Evolutionary conservation across 225 moss, liverwort and hornwort genomes (phyloP), one percentile per base, ranked within the genome.

Genomic region (Anthoceros angustus): DNA sequence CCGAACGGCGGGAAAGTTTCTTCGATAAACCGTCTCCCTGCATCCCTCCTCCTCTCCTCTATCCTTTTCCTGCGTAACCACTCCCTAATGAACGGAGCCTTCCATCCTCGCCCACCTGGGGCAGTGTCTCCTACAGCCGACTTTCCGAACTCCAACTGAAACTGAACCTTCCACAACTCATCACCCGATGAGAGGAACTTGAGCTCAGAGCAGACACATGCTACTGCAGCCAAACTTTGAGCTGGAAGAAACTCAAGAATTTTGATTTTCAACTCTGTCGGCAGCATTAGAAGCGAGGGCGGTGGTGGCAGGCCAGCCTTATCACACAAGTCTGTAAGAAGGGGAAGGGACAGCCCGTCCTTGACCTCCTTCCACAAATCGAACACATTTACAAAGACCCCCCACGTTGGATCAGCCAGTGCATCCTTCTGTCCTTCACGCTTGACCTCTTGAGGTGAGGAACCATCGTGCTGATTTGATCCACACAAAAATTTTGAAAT

Each of bases 341-440:
- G 80, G 8, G 95, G 95, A 23, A 98, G 77, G 18, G 92, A 98
- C 10, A 98, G 74, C 43, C 80, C 80, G 73, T 98, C 95, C 73
- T 98, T 98, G 66, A 87, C 95, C 70, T 92, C 85, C 73, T 89
- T 85, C 95, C 95, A 98, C 4, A 92, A 78, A 72, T 86, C 88
- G 71, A 87, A 98, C 42, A 92, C 77, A 68, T 87, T 71, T 61
- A 76, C 75, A 62, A 85, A 87, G 41, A 86, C 73, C 40, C 73
- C 75, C 41, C 64, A 68, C 42, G 77, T 77, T 62, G 64, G 69
- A 10, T 76, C 77, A 32, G 67, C 42, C 39, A 68, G 67, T 12
- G 63, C 7, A 63, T 66, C 42, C 39, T 66, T 7, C 39, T 14
- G 25, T 66, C 71, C 5, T 25, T 62, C n/a, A 26, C 42, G 8